Evolutionary conservation across 2,329 filamentous ascomycete genomes (phyloP).

Genomic region (Salinomyces thailandicus): DNA sequence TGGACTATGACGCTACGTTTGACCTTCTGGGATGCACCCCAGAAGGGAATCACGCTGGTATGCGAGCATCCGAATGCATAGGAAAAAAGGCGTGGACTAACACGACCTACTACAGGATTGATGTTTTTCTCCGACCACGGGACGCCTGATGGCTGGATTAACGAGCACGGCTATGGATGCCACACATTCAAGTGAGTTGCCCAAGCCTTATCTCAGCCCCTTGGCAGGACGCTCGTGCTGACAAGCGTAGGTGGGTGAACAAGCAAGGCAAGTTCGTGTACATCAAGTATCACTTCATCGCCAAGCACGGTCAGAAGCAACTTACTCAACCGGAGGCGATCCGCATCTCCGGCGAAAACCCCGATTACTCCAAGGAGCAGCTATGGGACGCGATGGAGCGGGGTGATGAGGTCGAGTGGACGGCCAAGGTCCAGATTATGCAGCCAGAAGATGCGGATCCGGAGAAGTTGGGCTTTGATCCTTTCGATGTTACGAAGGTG

Average conservation of each 20-base stretch:
- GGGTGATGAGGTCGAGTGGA: conserved; percentile 35
- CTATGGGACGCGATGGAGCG: conserved; percentile 36
- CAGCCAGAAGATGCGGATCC: conserved; percentile 37
- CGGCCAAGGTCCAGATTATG: conserved; percentile 38
- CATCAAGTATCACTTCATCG: conserved; percentile 42
- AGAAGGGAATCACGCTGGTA: conserved; percentile 39
- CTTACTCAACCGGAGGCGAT: conserved; percentile 36
- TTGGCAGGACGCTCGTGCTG: too few relatives aligned
- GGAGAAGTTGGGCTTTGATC: conserved; percentile 42
- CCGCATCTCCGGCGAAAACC: conserved; percentile 38
- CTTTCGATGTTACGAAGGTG: conserved; percentile 45
- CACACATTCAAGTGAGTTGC: conserved; percentile 15
- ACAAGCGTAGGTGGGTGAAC: too few relatives aligned
- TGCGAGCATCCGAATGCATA: conserved; percentile 11
- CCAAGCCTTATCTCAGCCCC: too few relatives aligned
- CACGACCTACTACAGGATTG: background rate
- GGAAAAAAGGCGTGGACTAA: background rate
- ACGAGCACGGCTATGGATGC: conserved; percentile 35
- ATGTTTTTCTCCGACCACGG: conserved; percentile 40
- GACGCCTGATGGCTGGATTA: conserved; percentile 38
- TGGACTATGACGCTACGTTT: conserved; percentile 40
- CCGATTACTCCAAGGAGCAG: conserved; percentile 41
- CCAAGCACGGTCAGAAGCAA: conserved; percentile 37
- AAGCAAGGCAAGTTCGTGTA: conserved; percentile 40
- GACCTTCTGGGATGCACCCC: conserved; percentile 41